Percentiles rank a stretch among this genome's conserved stretches.
phyloP scores from a whole-genome alignment of 202 grass and related monocot species.

The Brachypodium distachyon region DNA sequence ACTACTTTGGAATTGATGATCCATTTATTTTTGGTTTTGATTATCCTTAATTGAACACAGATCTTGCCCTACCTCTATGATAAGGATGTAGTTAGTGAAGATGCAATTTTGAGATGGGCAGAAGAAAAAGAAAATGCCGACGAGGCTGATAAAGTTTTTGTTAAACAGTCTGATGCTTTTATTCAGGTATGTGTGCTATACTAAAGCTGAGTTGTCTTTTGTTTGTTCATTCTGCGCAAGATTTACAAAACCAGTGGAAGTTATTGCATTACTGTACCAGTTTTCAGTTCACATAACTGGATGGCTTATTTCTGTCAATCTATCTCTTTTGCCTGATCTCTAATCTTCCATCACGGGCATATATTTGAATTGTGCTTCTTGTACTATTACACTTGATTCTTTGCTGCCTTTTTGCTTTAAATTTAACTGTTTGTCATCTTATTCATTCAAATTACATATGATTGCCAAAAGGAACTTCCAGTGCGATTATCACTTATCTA shows the following conservation, averaged over 20 bases:
- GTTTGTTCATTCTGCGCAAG: background rate
- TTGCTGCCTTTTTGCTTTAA: background rate
- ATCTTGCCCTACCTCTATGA: slow-evolving; percentile 67
- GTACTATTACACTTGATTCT: background rate
- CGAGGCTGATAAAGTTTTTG: slow-evolving; percentile 78
- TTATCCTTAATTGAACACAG: slow-evolving; percentile 29
- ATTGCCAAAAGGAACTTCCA: background rate
- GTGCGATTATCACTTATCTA: background rate
- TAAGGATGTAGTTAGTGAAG: slow-evolving; percentile 65
- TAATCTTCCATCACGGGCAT: background rate
- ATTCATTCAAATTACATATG: background rate
- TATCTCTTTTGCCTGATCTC: background rate
- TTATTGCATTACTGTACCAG: background rate
- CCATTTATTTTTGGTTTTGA: background rate
- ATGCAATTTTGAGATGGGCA: slow-evolving; percentile 88
- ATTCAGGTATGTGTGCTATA: slow-evolving; percentile 49
- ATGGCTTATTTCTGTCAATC: background rate
- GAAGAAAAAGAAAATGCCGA: slow-evolving; percentile 75
- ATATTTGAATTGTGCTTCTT: background rate
- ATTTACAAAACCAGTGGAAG: background rate
- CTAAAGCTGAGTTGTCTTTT: background rate
- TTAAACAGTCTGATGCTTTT: slow-evolving; percentile 77
- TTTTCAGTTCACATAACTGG: background rate
- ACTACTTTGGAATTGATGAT: background rate
- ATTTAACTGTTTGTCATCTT: background rate